These are phyloP conservation scores for Nevesoporus exiguus DNA, from an alignment of 768 basidiomycete genomes.

Conservation along the genomic window DNA sequence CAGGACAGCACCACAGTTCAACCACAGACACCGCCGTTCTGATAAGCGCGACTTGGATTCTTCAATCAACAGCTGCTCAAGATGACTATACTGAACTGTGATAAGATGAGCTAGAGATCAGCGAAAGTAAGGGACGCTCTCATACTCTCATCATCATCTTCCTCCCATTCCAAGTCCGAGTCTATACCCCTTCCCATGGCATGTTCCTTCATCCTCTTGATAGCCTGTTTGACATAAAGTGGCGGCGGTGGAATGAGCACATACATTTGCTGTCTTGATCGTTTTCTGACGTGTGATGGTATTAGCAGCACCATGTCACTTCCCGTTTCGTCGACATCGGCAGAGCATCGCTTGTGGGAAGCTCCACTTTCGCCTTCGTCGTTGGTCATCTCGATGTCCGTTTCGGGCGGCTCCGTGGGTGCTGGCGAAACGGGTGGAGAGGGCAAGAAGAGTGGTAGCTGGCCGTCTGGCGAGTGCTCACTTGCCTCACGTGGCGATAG, in stretches of 20 bases:
- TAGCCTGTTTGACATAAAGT: constrained; percentile 20
- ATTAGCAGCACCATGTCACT: background rate
- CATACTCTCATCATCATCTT: constrained; percentile 31
- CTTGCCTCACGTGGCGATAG: constrained; percentile 12
- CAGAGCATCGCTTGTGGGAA: constrained; percentile 22
- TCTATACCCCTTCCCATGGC: constrained; percentile 14
- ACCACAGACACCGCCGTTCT: constrained; percentile 56
- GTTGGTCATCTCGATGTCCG: constrained; percentile 17
- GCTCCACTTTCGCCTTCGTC: constrained; percentile 2
- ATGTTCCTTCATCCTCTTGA: constrained; percentile 15
- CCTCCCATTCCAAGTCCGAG: constrained; percentile 16
- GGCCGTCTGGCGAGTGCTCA: constrained; percentile 13
- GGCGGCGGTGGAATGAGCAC: constrained; percentile 30
- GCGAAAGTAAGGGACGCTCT: constrained; percentile 20
- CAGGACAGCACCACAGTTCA: constrained; percentile 49
- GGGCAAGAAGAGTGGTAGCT: constrained; percentile 47
- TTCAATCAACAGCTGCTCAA: constrained; percentile 43
- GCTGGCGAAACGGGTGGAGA: constrained; percentile 39
- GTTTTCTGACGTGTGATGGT: constrained; percentile 19
- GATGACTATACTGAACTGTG: constrained; percentile 37
- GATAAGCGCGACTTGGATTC: constrained; percentile 48
- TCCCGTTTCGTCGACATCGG: constrained; percentile 14
- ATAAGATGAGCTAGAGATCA: constrained; percentile 28
- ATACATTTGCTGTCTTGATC: constrained; percentile 23
- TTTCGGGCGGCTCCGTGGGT: constrained; percentile 19